A percentile compares a stretch with the other conserved stretches of the same genome.
Evolutionary conservation across 2,329 filamentous ascomycete species (phyloP).

Genomic region (Hortaea werneckii): DNA sequence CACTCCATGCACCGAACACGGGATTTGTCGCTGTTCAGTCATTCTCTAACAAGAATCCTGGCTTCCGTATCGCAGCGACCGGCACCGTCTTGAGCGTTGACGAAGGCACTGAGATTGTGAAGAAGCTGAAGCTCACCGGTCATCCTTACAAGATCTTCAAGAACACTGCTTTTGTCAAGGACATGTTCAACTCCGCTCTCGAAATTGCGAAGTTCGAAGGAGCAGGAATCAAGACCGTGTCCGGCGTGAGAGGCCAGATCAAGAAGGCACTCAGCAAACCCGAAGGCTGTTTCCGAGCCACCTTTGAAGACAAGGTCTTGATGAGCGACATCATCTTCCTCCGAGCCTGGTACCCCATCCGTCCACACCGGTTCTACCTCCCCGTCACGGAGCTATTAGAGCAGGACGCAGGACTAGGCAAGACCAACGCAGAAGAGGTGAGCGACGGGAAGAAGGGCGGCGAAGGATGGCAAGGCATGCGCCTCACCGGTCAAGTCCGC

Average conservation of each 20-base stretch:
- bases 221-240: conserved; percentile 89
- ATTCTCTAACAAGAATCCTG: conserved; percentile 71
- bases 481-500: conserved; percentile 84
- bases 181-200: conserved; percentile 89
- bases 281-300: conserved; percentile 90
- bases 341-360: conserved; percentile 92
- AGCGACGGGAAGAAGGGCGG: background rate
- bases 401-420: conserved; percentile 21
- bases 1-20: conserved; percentile 88
- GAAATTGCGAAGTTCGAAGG: conserved; percentile 99
- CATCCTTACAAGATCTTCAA: conserved; percentile 96
- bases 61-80: conserved; percentile 89
- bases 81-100: conserved; percentile 91
- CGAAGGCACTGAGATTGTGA: conserved; percentile 93
- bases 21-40: conserved; percentile 91
- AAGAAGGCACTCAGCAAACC: conserved; percentile 89
- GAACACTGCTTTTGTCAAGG: conserved; percentile 96
- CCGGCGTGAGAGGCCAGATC: conserved; percentile 90
- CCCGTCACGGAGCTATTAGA: conserved; percentile 82
- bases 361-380: conserved; percentile 94
- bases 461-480: conserved; percentile 73
- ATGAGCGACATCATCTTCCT: conserved; percentile 96
- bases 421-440: background rate
- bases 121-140: conserved; percentile 96
- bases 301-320: conserved; percentile 96